Percentiles rank a stretch among this genome's conserved stretches.
These are phyloP conservation scores for Hysterium pulicare DNA, from an alignment of 2,329 filamentous ascomycete species.

Conservation along the genomic window DNA sequence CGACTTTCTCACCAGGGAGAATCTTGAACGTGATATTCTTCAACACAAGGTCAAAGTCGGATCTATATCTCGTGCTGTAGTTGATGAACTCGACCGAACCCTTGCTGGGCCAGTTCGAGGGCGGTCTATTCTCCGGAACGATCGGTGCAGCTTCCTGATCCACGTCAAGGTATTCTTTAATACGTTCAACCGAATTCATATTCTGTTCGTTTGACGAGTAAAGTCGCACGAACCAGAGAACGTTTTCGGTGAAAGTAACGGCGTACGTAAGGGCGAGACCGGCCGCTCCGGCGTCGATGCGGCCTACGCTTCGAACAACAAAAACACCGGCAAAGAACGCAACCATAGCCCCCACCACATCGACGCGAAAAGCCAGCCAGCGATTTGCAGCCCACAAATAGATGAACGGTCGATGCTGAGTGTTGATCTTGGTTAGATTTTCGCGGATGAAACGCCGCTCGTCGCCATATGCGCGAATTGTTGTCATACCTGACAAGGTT, in stretches of 20 bases:
- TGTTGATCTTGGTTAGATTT: constrained; percentile 84
- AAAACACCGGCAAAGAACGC: constrained; percentile 93
- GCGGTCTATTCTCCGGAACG: constrained; percentile 73
- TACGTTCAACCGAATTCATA: constrained; percentile 97
- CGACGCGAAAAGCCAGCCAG: constrained; percentile 92
- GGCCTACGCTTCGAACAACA: constrained; percentile 77
- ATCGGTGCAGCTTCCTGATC: constrained; percentile 85
- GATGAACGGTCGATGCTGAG: constrained; percentile 88
- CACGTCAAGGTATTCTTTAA: constrained; percentile 95
- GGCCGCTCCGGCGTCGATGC: constrained; percentile 83
- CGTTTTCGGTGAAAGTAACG: constrained; percentile 93
- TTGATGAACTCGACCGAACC: constrained; percentile 83
- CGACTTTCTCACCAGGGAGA: constrained; percentile 82
- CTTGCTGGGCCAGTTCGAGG: constrained; percentile 76
- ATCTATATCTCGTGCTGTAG: constrained; percentile 85
- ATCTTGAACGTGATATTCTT: constrained; percentile 84
- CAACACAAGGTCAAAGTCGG: constrained; percentile 83
- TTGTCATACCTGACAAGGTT: constrained; percentile 90
- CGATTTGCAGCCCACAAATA: constrained; percentile 95
- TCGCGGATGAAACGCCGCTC: constrained; percentile 91
- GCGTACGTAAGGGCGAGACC: constrained; percentile 94
- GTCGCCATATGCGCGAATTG: constrained; percentile 93
- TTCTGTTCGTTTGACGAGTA: constrained; percentile 97
- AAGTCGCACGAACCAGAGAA: constrained; percentile 90
- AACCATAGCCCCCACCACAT: constrained; percentile 84